Evolutionary conservation across 169 alveolate genomes (phyloP), one percentile per base, ranked within the genome.

Genomic region (Theileria annulata): DNA sequence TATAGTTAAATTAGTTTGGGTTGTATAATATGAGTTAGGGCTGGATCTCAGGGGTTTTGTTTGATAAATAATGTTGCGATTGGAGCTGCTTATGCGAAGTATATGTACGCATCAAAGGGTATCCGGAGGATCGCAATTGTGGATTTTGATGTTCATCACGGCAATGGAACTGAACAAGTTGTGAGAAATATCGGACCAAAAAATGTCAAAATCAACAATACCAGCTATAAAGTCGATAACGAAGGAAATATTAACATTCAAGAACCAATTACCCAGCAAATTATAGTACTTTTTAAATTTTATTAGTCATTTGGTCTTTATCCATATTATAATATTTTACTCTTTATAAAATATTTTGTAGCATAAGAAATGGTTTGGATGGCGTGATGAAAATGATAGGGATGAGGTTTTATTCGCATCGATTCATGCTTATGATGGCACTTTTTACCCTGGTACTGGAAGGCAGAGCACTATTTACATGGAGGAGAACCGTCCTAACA

Each of bases 71-170:
- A 98, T 84, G 97, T 98, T 13, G 99, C 99, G 27, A 96, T 98
- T 31, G 99, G 99, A 0, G 99, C 99, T 0, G 97, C 99, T 6
- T 98, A 97, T 71, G 97, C 99, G 48, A 95, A 93, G 75, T 91
- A 95, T 74, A 79, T 73, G 73, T 95, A 96, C 77, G 93, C 87
- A 12, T 76, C 93, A 59, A 72, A 86, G 33, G 92, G 95, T 33
- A 94, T 97, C 12, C 91, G 96, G 62, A 94, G 95, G 78, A 95
- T 98, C 2, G 99, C 99, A 0, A 96, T 98, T 58, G 92, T 98
- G 49, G 99, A 98, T 83, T 97, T 98, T 90, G 99, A 98, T 70
- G 97, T 97, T 10, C 99, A 98, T 86, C 99, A 98, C 88, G 99
- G 99, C 17, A 98, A 98, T 87, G 99, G 99, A n/a, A 98, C 99